Percentiles rank a stretch among this genome's conserved stretches.
phyloP scores from a whole-genome alignment of 208 protist genomes.

The Trypanosoma theileri region DNA sequence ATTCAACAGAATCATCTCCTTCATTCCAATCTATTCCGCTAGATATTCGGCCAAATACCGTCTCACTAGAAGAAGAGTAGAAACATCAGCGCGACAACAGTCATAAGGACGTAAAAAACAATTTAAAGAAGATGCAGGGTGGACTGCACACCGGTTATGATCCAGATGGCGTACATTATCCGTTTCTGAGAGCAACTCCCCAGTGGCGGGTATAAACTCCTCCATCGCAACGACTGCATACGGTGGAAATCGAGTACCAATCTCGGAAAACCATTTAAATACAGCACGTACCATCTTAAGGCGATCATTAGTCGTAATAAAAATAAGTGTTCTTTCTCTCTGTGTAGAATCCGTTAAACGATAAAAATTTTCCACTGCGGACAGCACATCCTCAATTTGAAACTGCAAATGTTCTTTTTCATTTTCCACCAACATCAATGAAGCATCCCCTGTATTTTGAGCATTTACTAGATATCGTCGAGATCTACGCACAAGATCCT shows the following conservation, averaged over 20 bases:
- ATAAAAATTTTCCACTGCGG: constrained; percentile 2
- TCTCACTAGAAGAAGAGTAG: constrained; percentile 9
- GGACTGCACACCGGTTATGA: constrained; percentile 15
- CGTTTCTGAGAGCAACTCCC: constrained; percentile 1
- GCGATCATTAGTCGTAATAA: constrained; percentile 9
- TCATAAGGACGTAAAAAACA: constrained; percentile 5
- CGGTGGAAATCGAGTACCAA: neutral
- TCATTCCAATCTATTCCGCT: neutral
- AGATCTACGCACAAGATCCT: neutral
- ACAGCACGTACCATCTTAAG: neutral
- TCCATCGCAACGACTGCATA: constrained; percentile 23
- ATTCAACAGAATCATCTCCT: neutral
- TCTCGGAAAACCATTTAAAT: constrained; percentile 12
- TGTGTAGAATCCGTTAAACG: neutral
- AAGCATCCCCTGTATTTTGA: neutral
- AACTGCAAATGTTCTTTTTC: neutral
- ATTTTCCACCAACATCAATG: neutral
- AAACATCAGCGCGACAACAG: constrained; percentile 22
- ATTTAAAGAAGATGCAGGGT: constrained; percentile 1
- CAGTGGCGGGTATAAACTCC: constrained; percentile 17
- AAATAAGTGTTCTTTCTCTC: constrained; percentile 2
- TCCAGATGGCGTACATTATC: neutral
- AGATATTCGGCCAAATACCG: constrained; percentile 16
- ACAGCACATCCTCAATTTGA: neutral
- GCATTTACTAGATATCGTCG: neutral